Evolutionary conservation across 2,329 filamentous ascomycete species (phyloP).

Genomic region (Fusarium phyllophilum): DNA sequence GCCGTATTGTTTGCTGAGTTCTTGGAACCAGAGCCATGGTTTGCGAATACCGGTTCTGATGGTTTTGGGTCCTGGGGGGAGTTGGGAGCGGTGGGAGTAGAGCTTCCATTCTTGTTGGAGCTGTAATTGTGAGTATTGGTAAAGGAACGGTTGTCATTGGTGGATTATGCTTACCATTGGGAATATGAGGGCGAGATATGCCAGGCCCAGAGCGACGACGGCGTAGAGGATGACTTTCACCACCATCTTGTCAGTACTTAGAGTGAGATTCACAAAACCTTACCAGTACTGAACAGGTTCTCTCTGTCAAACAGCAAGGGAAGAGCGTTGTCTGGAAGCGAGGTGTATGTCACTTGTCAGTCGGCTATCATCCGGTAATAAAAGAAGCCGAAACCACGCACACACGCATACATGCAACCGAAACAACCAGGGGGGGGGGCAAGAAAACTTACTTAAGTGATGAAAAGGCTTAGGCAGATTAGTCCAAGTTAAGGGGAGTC

Average conservation of each 20-base stretch:
- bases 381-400: background rate
- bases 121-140: constrained; percentile 35
- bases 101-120: constrained; percentile 52
- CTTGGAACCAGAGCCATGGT: constrained; percentile 56
- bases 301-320: too few species aligned
- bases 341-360: background rate
- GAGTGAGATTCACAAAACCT: too few species aligned
- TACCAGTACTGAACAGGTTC: too few species aligned
- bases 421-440: background rate
- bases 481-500: too few species aligned
- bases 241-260: background rate
- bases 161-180: constrained; percentile 19
- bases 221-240: constrained; percentile 12
- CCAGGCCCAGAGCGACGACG: background rate
- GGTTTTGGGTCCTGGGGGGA: constrained; percentile 52
- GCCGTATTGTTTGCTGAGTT: constrained; percentile 51
- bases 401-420: background rate
- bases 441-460: too few species aligned
- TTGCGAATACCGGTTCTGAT: constrained; percentile 52
- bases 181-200: constrained; percentile 31
- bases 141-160: background rate
- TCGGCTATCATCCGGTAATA: constrained; percentile 2
- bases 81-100: constrained; percentile 50
- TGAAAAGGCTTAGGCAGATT: too few species aligned
- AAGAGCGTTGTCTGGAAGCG: background rate